phyloP scores from a whole-genome alignment of 1,284 basidiomycete genomes.

The Cystobasidium slooffiae region DNA sequence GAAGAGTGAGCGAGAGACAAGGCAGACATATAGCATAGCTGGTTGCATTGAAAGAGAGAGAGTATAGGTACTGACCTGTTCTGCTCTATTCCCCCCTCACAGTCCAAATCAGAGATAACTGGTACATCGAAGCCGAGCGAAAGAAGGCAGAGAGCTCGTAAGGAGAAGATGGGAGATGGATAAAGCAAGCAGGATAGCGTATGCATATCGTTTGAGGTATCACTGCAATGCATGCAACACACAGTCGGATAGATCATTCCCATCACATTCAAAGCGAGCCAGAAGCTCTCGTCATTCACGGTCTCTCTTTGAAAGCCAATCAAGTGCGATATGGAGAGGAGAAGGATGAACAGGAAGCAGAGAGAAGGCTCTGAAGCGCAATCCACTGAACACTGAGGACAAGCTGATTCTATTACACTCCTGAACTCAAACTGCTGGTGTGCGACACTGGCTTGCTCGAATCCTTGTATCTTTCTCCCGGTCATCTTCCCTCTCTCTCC shows the following conservation, averaged over 20 bases:
- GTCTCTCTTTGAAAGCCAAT: too few species aligned
- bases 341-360: not conserved
- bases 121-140: constrained; percentile 40
- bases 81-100: not conserved
- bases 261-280: too few species aligned
- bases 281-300: too few species aligned
- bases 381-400: not conserved
- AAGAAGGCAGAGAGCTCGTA: constrained; percentile 14
- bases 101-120: constrained; percentile 39
- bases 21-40: not conserved
- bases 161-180: not conserved
- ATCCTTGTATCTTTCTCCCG: not conserved
- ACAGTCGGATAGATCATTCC: too few species aligned
- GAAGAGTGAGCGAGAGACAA: constrained; percentile 16
- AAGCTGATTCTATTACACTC: too few species aligned
- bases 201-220: too few species aligned
- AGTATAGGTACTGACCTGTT: not conserved
- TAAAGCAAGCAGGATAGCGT: not conserved
- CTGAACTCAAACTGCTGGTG: not conserved
- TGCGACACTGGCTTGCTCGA: not conserved
- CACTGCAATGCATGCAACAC: too few species aligned
- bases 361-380: not conserved
- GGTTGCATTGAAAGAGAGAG: not conserved
- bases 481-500: not conserved
- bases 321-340: too few species aligned